These are phyloP conservation scores for Phytophthora fragariaefolia DNA, from an alignment of 352 stramenopile genomes.

Conservation along the genomic window DNA sequence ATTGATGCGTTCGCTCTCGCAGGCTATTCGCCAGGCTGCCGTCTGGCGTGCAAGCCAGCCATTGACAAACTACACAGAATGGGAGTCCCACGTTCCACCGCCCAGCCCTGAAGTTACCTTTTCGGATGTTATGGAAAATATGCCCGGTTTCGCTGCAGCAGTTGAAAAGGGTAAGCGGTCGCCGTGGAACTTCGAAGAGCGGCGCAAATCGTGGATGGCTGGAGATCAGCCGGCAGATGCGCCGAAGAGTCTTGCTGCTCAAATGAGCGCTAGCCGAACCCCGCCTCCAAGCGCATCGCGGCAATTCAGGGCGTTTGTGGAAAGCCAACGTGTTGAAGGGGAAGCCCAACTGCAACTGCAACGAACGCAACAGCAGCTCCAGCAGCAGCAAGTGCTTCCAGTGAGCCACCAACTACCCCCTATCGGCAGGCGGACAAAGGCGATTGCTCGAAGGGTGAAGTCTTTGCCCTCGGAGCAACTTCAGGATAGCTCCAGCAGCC, in stretches of 20 bases:
- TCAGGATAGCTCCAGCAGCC: conserved; percentile 52
- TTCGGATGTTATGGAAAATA: conserved; percentile 77
- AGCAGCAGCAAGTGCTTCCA: conserved; percentile 38
- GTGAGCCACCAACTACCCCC: conserved; percentile 44
- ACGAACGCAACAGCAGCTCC: conserved; percentile 37
- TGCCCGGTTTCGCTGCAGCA: conserved; percentile 57
- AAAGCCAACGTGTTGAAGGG: conserved; percentile 43
- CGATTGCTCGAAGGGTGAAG: conserved; percentile 54
- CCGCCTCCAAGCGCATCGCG: conserved; percentile 21
- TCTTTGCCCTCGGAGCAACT: conserved; percentile 66
- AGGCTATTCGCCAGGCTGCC: conserved; percentile 77
- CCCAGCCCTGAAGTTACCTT: conserved; percentile 73
- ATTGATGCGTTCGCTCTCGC: conserved; percentile 77
- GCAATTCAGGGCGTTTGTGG: conserved; percentile 45
- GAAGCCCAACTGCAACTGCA: conserved; percentile 36
- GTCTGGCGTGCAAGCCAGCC: conserved; percentile 82
- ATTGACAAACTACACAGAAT: conserved; percentile 71
- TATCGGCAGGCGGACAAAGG: conserved; percentile 33
- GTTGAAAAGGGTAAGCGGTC: conserved; percentile 45
- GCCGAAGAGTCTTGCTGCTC: conserved; percentile 26
- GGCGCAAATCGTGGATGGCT: conserved; percentile 80
- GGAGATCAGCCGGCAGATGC: conserved; percentile 46
- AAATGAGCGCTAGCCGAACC: conserved; percentile 28
- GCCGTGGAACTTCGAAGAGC: conserved; percentile 64
- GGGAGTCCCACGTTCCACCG: conserved; percentile 64